phyloP scores from a whole-genome alignment of 345 rosid species.

The Rubroshorea leprosula region DNA sequence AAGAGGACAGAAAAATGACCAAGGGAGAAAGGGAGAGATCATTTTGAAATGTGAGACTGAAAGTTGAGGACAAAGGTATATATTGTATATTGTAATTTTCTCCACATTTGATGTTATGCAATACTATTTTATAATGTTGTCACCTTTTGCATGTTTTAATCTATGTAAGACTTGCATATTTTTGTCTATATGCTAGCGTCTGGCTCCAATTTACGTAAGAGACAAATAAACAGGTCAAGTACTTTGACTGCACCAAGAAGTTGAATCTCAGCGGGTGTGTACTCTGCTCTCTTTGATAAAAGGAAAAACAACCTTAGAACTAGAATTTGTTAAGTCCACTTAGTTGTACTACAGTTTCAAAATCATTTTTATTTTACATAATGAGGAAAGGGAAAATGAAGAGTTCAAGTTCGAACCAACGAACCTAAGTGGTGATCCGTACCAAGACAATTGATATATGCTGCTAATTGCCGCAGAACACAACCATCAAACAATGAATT shows the following conservation, averaged over 20 bases:
- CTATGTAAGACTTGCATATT: neutral
- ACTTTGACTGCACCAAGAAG: conserved; percentile 26
- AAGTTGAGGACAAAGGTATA: neutral
- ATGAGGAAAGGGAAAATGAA: too few species aligned
- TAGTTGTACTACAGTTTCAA: too few species aligned
- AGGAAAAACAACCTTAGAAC: neutral
- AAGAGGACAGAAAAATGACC: neutral
- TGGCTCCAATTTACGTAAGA: conserved; percentile 7
- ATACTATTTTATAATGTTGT: conserved; percentile 11
- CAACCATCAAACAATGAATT: too few species aligned
- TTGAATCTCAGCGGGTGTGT: conserved; percentile 23
- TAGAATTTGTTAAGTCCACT: too few species aligned
- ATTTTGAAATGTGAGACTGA: neutral
- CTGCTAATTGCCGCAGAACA: too few species aligned
- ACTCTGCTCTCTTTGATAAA: too few species aligned
- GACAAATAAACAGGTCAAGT: conserved; percentile 27
- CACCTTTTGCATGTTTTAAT: conserved; percentile 25
- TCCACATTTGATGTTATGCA: conserved; percentile 16
- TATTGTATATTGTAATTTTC: conserved; percentile 25
- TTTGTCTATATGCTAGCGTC: conserved; percentile 29
- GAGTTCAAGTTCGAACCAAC: too few species aligned
- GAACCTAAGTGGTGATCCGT: too few species aligned
- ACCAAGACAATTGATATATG: too few species aligned
- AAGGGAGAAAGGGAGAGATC: neutral
- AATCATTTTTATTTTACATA: conserved; percentile 12